Base-by-base conservation (phyloP, 2,329 filamentous ascomycete species). In the Beauveria scarabaeidicola region DNA sequence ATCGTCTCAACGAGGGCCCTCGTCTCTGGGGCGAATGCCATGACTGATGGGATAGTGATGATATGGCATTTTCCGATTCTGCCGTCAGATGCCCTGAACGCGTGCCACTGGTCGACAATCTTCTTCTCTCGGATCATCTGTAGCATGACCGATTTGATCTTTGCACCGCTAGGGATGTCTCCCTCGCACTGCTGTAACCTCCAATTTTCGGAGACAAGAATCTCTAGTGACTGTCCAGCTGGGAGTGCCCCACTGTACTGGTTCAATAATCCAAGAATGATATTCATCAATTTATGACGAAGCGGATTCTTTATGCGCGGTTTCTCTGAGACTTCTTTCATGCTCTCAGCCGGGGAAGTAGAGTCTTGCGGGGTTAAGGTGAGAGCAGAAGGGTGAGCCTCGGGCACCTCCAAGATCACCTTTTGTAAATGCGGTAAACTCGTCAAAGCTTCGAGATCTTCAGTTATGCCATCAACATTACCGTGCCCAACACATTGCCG, bases 171-270 rank as follows among this genome's bases (percentile, higher is more conserved):
- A 2, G 76, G 81, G 25, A 74, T 71, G 4, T 72, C 67, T 44
- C 78, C 69, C 38, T 68, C 69, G 1, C 68, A 65, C 47, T 77
- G 78, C 8, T 69, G 67, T n/a, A 69, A 69, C 10, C 70, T 66
- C 75, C 80, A 84, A 25, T 15, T 23, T 13, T 48, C 36, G 15
- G 9, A 19, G 10, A 61, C 27, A 1, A 58, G 23, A 27, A 29
- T 29, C 32, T 50, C 44, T 71, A 67, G 13, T 80, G 68, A 10
- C 80, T 68, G 21, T 25, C 78, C 79, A 17, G 79, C 78, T 1
- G 82, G 78, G 48, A 84, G 78, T 1, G 79, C 77, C 0, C 81
- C 81, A 1, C 69, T 66, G 6, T 69, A 65, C 36, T 69, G 66
- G n/a, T 61, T 63, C 32, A 74, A 64, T 32, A 71, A 62, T 3